Conservation (phyloP, 257 asterid species). For the Rauvolfia tetraphylla region DNA sequence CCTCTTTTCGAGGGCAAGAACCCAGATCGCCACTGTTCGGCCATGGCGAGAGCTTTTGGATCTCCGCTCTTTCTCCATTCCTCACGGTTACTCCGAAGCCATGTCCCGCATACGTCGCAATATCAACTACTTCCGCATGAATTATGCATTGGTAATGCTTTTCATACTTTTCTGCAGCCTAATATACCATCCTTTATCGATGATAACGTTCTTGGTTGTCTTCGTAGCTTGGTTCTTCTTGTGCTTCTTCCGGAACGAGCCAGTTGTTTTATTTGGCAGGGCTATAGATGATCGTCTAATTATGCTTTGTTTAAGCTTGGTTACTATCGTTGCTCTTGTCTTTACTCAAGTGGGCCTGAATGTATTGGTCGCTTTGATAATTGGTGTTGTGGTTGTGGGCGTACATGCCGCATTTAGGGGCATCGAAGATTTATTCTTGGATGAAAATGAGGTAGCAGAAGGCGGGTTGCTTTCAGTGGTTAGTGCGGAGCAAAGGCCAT, state of each 20-base stretch:
- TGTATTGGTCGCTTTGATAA: constrained; percentile 66
- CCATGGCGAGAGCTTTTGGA: constrained; percentile 67
- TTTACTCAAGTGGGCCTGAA: constrained; percentile 56
- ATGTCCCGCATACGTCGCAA: constrained; percentile 65
- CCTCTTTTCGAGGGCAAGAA: constrained; percentile 32
- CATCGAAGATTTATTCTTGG: constrained; percentile 70
- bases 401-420: constrained; percentile 59
- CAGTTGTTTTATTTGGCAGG: constrained; percentile 42
- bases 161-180: constrained; percentile 68
- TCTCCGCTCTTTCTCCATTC: constrained; percentile 48
- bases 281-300: constrained; percentile 55
- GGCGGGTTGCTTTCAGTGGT: constrained; percentile 77
- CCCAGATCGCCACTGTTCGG: constrained; percentile 48
- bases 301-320: constrained; percentile 46
- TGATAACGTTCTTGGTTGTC: constrained; percentile 59
- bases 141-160: constrained; percentile 62
- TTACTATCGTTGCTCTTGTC: constrained; percentile 66
- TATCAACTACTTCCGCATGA: constrained; percentile 67
- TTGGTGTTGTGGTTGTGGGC: constrained; percentile 49
- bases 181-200: constrained; percentile 73
- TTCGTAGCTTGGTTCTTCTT: constrained; percentile 53
- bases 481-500: constrained; percentile 27
- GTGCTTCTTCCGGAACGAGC: constrained; percentile 60
- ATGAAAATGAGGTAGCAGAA: constrained; percentile 68
- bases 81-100: constrained; percentile 55